phyloP scores from a whole-genome alignment of 176 grass and related monocot genomes.

The Areca catechu region DNA sequence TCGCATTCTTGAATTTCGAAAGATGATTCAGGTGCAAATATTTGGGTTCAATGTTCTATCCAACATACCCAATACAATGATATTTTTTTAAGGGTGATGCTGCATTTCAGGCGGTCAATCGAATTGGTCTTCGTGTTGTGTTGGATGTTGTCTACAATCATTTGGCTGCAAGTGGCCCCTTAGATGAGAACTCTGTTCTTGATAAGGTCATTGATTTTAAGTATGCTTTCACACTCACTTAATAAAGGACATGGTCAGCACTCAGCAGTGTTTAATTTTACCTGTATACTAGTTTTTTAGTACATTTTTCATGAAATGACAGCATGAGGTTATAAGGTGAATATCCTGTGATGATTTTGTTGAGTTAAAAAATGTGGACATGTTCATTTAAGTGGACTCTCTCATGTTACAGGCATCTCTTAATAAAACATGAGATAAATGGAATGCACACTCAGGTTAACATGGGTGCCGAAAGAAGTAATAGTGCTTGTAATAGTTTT shows the following conservation, averaged over 20 bases:
- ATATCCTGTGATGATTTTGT: too few species aligned
- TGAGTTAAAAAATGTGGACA: too few species aligned
- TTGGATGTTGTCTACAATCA: conserved; percentile 96
- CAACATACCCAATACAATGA: conserved; percentile 5
- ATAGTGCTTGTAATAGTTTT: too few species aligned
- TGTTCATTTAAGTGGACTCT: too few species aligned
- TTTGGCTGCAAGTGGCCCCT: conserved; percentile 69
- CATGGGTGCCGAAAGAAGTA: too few species aligned
- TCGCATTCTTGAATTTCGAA: conserved; percentile 75
- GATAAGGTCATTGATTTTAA: conserved; percentile 53
- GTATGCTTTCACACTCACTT: background rate
- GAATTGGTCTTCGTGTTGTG: conserved; percentile 64
- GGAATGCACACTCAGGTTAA: too few species aligned
- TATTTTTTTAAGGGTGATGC: conserved; percentile 22
- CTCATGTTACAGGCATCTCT: too few species aligned
- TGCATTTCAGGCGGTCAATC: conserved; percentile 63
- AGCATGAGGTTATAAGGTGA: too few species aligned
- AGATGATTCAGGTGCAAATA: conserved; percentile 75
- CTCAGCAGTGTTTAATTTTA: too few species aligned
- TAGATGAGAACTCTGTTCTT: conserved; percentile 54
- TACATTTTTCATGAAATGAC: too few species aligned
- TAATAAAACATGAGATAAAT: too few species aligned
- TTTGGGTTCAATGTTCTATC: conserved; percentile 6
- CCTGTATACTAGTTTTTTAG: too few species aligned
- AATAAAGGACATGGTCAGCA: background rate